Evolutionary conservation across 352 stramenopile genomes (phyloP).

Genomic region (Phytophthora uliginosa): DNA sequence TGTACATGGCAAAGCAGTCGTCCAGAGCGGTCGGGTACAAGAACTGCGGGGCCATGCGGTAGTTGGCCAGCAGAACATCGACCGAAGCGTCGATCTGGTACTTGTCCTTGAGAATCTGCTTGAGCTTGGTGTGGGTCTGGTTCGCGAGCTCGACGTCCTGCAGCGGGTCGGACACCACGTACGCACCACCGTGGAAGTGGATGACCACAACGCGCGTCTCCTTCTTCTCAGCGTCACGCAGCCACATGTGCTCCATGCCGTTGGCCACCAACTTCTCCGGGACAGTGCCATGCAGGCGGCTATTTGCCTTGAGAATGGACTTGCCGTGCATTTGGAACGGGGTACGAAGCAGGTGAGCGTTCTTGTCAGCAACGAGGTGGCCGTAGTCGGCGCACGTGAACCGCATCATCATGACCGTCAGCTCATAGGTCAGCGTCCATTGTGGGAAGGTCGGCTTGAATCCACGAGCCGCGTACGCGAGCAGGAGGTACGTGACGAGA

Average conservation of each 20-base stretch:
- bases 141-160: constrained; percentile 18
- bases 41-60: constrained; percentile 25
- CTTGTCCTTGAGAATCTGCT: constrained; percentile 23
- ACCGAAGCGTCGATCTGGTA: constrained; percentile 22
- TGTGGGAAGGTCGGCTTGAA: constrained; percentile 26
- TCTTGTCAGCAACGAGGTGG: constrained; percentile 11
- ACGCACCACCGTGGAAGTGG: constrained; percentile 18
- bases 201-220: constrained; percentile 19
- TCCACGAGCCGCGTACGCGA: constrained; percentile 13
- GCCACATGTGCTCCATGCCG: constrained; percentile 22
- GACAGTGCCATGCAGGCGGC: constrained; percentile 12
- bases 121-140: constrained; percentile 22
- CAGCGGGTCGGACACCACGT: constrained; percentile 14
- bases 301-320: constrained; percentile 7
- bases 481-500: constrained; percentile 2
- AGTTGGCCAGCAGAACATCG: constrained; percentile 20
- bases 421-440: constrained; percentile 22
- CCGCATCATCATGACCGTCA: constrained; percentile 16
- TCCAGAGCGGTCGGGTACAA: constrained; percentile 19
- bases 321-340: constrained; percentile 12
- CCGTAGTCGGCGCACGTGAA: constrained; percentile 12
- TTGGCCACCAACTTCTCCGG: constrained; percentile 18
- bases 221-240: constrained; percentile 13
- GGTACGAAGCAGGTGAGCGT: constrained; percentile 9
- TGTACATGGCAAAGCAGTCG: constrained; percentile 28